These are phyloP conservation scores for Jamesozyma lodderae DNA, from an alignment of 805 yeast species.

Conservation along the genomic window DNA sequence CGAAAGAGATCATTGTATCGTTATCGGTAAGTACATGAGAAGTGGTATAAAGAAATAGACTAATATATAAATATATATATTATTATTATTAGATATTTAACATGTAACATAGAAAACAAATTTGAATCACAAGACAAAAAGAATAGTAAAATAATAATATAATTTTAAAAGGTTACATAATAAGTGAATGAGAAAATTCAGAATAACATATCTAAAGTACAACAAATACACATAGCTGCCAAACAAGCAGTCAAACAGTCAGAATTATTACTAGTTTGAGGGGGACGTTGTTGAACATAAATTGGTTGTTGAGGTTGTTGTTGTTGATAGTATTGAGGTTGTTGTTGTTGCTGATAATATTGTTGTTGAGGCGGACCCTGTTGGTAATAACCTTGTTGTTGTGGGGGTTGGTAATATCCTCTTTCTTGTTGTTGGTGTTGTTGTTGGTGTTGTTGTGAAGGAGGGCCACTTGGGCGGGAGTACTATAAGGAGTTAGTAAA, in stretches of 20 bases:
- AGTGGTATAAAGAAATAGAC: slow-evolving; percentile 46
- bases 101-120: not conserved
- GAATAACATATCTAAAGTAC: slow-evolving; percentile 44
- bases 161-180: not conserved
- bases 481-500: slow-evolving; percentile 10
- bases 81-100: no score
- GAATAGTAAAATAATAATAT: not conserved
- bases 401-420: slow-evolving; percentile 2
- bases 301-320: slow-evolving; percentile 34
- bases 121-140: not conserved
- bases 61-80: no score
- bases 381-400: slow-evolving; percentile 1
- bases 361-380: slow-evolving; percentile 16
- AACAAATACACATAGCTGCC: slow-evolving; percentile 48
- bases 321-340: slow-evolving; percentile 37
- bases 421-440: not conserved
- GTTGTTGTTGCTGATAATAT: slow-evolving; percentile 30
- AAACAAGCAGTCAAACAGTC: slow-evolving; percentile 46
- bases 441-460: slow-evolving; percentile 7
- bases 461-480: slow-evolving; percentile 20
- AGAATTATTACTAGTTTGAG: slow-evolving; percentile 29
- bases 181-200: slow-evolving; percentile 14
- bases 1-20: slow-evolving; percentile 99
- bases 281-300: slow-evolving; percentile 43
- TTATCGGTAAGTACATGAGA: slow-evolving; percentile 94